Evolutionary conservation across 805 yeast genomes (phyloP).

Genomic region (Candida andamanensis): DNA sequence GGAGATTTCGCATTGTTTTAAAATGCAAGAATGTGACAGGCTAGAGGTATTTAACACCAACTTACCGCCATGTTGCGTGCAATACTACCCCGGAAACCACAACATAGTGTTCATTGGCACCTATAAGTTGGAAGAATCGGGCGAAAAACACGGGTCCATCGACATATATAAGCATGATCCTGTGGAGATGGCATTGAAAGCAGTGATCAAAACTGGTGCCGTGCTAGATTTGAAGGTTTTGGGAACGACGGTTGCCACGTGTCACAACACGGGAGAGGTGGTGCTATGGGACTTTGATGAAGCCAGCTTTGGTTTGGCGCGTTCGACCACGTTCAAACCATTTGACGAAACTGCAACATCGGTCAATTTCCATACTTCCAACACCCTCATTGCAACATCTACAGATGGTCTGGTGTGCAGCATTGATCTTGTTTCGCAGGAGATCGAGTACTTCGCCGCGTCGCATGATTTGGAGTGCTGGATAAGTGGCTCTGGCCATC

Average conservation of each 20-base stretch:
- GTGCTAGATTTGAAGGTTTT: constrained; percentile 77
- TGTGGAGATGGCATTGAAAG: constrained; percentile 13
- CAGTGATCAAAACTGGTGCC: constrained; percentile 43
- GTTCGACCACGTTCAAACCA: constrained; percentile 1
- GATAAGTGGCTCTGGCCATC: constrained; percentile 71
- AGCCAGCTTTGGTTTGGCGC: not conserved
- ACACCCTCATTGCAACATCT: constrained; percentile 41
- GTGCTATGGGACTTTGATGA: constrained; percentile 49
- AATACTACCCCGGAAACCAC: constrained; percentile 49
- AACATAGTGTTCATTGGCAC: constrained; percentile 66
- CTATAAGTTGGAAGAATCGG: constrained; percentile 60
- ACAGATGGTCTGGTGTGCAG: constrained; percentile 62
- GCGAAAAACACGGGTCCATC: constrained; percentile 59
- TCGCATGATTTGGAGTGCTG: constrained; percentile 79
- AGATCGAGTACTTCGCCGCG: constrained; percentile 22
- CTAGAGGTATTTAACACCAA: constrained; percentile 27
- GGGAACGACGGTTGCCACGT: constrained; percentile 50
- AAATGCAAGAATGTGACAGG: constrained; percentile 9
- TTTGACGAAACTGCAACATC: constrained; percentile 48
- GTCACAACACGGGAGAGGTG: constrained; percentile 78
- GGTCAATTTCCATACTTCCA: constrained; percentile 20
- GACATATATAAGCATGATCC: constrained; percentile 31
- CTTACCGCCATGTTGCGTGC: constrained; percentile 81
- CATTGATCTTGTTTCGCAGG: constrained; percentile 23
- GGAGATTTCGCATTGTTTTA: constrained; percentile 1